Conservation (phyloP, 176 grass and related monocot genomes). For the Triticum turgidum region DNA sequence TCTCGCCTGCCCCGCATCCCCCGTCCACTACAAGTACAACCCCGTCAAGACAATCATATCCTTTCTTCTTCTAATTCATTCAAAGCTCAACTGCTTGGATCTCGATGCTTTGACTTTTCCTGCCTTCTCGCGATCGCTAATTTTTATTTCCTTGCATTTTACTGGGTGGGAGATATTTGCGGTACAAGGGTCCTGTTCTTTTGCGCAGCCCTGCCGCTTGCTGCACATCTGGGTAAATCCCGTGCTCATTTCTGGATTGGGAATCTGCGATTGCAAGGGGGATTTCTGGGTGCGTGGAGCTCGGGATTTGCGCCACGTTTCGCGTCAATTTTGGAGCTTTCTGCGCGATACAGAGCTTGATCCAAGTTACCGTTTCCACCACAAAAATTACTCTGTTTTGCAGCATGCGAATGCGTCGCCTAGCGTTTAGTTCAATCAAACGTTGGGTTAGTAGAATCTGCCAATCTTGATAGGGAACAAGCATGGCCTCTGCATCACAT, state of each 20-base stretch:
- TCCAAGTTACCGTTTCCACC: background rate
- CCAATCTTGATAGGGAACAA: background rate
- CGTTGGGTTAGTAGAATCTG: background rate
- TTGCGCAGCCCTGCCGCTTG: background rate
- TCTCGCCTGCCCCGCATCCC: slow-evolving; percentile 88
- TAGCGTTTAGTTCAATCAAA: background rate
- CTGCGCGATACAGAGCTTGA: slow-evolving; percentile 1
- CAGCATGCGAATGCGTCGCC: background rate
- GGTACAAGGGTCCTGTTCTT: background rate
- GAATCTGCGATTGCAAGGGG: slow-evolving; percentile 20
- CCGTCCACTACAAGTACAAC: slow-evolving; percentile 98
- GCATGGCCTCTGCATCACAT: background rate
- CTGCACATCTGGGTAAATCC: slow-evolving; percentile 11
- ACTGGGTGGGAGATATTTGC: background rate
- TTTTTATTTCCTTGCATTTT: background rate
- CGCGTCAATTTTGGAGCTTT: slow-evolving; percentile 37
- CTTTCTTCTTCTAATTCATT: slow-evolving; percentile 34
- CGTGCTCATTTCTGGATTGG: slow-evolving; percentile 8
- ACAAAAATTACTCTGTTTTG: background rate
- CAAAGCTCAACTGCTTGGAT: background rate
- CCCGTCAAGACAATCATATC: slow-evolving; percentile 99
- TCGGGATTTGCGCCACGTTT: slow-evolving; percentile 42
- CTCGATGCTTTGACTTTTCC: background rate
- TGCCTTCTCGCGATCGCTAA: background rate
- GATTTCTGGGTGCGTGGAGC: slow-evolving; percentile 25